Base-by-base conservation (phyloP, 805 yeast species). In the Cyberlindnera saturnus region DNA sequence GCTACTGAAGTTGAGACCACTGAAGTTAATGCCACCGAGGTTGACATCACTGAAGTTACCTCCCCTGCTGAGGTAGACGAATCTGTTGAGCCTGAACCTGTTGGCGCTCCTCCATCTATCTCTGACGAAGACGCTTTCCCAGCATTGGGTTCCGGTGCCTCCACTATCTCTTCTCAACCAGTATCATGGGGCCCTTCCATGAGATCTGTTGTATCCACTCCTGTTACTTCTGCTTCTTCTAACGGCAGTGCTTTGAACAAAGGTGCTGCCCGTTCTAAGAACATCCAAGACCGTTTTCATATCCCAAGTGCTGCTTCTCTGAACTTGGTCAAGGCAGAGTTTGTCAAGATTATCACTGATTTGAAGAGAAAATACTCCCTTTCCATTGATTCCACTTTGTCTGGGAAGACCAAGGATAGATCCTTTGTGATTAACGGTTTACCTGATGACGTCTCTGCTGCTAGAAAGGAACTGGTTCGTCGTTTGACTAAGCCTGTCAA, bases 391-490 rank as follows among this genome's bases (percentile, higher is more conserved):
- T 84, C 95, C 43, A 86, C 96, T 42, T 70, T 87, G 43, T 84
- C 95, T 36, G 77, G 78, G 54, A 76, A 75, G 51, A 80, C 85
- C 46, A 82, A 81, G 51, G 81, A 80, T 60, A 81, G 96, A 66
- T 85, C 93, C 23, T 88, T 88, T 57, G 73, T 90, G 59, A 77
- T 91, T 52, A 75, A 82, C 55, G 98, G 97, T 56, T 72, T 75
- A 45, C 76, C 82, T 20, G 77, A 68, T 14, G 75, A 77, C 42
- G 89, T 87, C 43, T 71, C 69, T 42, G 67, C 64, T 37, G 96
- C 95, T 44, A 83, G 82, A 62, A 75, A 87, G 49, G 86, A 84
- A 50, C 73, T 91, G 44, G 74, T 86, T 47, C 81, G 79, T 58
- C 82, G 78, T 53, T 73, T 91, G 60, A 82, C 95, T 32, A 83